These are phyloP conservation scores for Rhizopogon vesiculosus DNA, from an alignment of 768 basidiomycete species.

Conservation along the genomic window DNA sequence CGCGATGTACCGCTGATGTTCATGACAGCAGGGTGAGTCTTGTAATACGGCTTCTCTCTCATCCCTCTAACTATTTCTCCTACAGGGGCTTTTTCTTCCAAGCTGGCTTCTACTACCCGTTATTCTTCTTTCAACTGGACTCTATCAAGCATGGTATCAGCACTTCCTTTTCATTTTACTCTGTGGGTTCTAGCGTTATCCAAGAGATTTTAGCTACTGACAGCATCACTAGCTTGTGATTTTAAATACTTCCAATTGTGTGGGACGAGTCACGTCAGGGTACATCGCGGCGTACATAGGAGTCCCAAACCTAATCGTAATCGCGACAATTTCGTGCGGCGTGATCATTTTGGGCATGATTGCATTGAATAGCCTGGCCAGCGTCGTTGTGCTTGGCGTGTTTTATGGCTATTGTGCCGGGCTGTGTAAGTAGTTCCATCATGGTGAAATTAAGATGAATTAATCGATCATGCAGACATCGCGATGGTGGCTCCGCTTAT, in stretches of 20 bases:
- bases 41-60: not conserved
- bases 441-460: not conserved
- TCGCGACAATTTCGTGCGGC: conserved; percentile 26
- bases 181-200: conserved; percentile 26
- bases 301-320: conserved; percentile 35
- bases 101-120: conserved; percentile 41
- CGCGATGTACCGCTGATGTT: not conserved
- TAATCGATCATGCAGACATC: conserved; percentile 22
- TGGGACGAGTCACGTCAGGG: conserved; percentile 47
- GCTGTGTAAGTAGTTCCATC: conserved; percentile 22
- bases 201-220: conserved; percentile 28
- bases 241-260: conserved; percentile 44
- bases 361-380: conserved; percentile 20
- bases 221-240: conserved; percentile 21
- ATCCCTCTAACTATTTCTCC: not conserved
- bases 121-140: conserved; percentile 55
- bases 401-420: conserved; percentile 46
- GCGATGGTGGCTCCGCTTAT: conserved; percentile 38
- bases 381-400: conserved; percentile 32
- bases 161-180: conserved; percentile 48
- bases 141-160: conserved; percentile 42
- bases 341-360: conserved; percentile 41
- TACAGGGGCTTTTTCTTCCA: conserved; percentile 22
- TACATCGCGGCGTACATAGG: conserved; percentile 38
- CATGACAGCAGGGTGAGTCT: not conserved